Percentiles rank a stretch among this genome's conserved stretches.
Conservation (phyloP, 176 grass and related monocot genomes). For the Aegilops tauschii region DNA sequence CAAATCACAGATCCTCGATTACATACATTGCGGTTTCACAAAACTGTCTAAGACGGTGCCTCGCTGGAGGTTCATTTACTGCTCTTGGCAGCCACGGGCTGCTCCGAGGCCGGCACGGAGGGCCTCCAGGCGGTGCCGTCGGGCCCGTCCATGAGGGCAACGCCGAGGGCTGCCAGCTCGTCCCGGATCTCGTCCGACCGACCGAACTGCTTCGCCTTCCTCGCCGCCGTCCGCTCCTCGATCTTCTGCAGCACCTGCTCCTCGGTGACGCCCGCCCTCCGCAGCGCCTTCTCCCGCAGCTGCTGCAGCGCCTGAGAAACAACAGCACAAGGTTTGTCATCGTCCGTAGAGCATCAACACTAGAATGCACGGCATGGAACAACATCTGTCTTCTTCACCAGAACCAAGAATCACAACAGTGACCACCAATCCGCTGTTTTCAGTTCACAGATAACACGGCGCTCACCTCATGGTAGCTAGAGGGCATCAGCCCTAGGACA, state of each 20-base stretch:
- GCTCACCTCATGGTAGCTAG: constrained; percentile 67
- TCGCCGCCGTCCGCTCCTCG: constrained; percentile 67
- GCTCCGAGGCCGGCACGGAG: constrained; percentile 39
- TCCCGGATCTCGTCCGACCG: constrained; percentile 78
- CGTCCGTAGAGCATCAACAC: not conserved
- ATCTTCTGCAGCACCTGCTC: constrained; percentile 68
- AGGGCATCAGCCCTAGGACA: constrained; percentile 70
- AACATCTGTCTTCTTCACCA: not conserved
- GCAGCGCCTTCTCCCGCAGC: constrained; percentile 70
- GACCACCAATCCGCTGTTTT: not conserved
- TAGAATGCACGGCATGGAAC: not conserved
- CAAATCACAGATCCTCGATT: no score
- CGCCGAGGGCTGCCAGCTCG: constrained; percentile 61
- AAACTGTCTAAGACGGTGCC: no score
- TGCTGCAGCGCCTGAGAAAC: constrained; percentile 57
- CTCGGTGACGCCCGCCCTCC: constrained; percentile 58
- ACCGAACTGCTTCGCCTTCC: constrained; percentile 70
- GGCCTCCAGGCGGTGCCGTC: constrained; percentile 81
- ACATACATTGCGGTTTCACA: no score
- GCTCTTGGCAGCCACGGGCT: not conserved
- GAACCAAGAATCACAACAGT: not conserved
- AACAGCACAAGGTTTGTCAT: not conserved
- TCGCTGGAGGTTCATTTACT: no score
- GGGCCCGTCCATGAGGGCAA: constrained; percentile 79
- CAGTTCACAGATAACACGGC: not conserved